Evolutionary conservation across 257 asterid species (phyloP), one percentile per base, ranked within the genome.

Genomic region (Solanum chiquidenum): DNA sequence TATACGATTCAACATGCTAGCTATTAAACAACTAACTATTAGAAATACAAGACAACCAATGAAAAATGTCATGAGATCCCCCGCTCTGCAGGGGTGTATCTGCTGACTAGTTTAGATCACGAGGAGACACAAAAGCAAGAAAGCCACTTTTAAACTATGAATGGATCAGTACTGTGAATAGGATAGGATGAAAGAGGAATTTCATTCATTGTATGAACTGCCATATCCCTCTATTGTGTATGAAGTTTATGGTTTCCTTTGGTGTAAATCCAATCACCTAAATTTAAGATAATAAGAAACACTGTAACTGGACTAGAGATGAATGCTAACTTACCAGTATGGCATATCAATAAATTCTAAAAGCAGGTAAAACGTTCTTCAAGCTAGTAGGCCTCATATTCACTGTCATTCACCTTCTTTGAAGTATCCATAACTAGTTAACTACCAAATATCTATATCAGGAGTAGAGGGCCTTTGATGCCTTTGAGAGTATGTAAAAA

Each of bases 31-130:
- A 44, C 66, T 44, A 0, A 74, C 29, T 20, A 77, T 25, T 79
- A 44, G 35, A 3, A 44, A 79, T 79, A 14, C 85, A 79, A 38
- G 62, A 44, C 64, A 44, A 12, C 5, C 35, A n/a, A n/a, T 76
- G 84, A 13, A 76, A 79, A 27, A 44, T 79, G 18, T 16, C 38
- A 3, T 18, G 38, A 79, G 66, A 44, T 14, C 37, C 84, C 38
- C 64, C 13, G 27, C 9, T 14, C 25, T 44, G 20, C n/a, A 33
- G 14, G 60, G 60, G 60, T 83, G 84, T 44, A 87, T 21, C 60
- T 82, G 62, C 75, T 35, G 89, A 82, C 83, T 87, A 49, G 72
- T 82, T 87, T 87, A 83, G 80, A 83, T 87, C 87, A 87, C 55
- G 60, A 87, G 40, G 52, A 44, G 69, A 23, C 86, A 87, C 83